Evolutionary conservation across 768 basidiomycete species (phyloP), one percentile per base, ranked within the genome.

Genomic region (Ramaria sp.): DNA sequence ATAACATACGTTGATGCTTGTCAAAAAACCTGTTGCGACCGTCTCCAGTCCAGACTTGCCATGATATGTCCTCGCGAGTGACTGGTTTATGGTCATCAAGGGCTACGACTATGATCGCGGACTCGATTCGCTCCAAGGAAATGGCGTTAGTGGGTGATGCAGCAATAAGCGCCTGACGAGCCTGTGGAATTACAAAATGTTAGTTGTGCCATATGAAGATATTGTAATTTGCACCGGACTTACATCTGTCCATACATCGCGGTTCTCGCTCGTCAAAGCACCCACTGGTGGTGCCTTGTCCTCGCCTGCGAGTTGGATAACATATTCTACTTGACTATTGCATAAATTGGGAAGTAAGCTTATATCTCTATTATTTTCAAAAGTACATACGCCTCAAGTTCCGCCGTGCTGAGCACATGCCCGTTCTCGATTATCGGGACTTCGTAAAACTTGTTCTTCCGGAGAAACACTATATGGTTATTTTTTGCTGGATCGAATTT

Each of bases 1-100:
- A n/a, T 42, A 4, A 75, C 86, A 34, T 67, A 92, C 91, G 65
- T 66, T 98, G 90, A 66, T 98, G 95, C 71, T 99, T 99, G 75
- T 98, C 96, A 66, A 85, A 97, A 77, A 88, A 99, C 59, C 95
- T 75, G 68, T 95, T 96, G 51, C 83, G 75, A 22, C 91, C 94
- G 62, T 95, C 80, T 33, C 93, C 95, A 22, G 84, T 84, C 93
- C 95, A 97, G 50, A 82, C 81, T 19, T 71, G 75, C 84, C 88
- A 87, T 56, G 87, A 87, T 12, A 87, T 75, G 30, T 89, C 83
- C 61, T 95, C 88, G 41, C 91, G 77, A 5, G 88, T 88, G 33
- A 88, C 72, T 0, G 95, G 95, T 39, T 77, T 76, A 11, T 78
- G 78, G 67, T 91, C 90, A 64, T 98, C 95, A 20, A 99, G 74